These are phyloP conservation scores for Saraca asoca DNA, from an alignment of 331 rosid genomes.

Conservation along the genomic window DNA sequence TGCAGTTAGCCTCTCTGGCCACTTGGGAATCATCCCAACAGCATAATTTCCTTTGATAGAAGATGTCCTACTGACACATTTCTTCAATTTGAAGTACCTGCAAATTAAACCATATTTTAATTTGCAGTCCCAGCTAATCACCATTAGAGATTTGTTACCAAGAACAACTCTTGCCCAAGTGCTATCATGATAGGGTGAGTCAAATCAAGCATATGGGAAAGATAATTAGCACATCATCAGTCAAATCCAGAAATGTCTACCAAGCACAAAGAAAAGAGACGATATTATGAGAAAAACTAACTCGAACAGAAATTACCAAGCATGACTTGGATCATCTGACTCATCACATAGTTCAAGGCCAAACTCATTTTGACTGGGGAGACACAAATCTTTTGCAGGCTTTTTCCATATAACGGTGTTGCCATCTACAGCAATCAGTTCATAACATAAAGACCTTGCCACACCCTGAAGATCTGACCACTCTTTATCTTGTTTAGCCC, in stretches of 20 bases:
- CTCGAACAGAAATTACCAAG: slow-evolving; percentile 66
- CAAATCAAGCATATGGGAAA: neutral
- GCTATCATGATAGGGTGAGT: slow-evolving; percentile 4
- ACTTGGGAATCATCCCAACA: slow-evolving; percentile 74
- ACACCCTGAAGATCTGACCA: slow-evolving; percentile 97
- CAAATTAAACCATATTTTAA: slow-evolving; percentile 29
- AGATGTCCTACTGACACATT: slow-evolving; percentile 66
- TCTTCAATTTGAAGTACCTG: slow-evolving; percentile 84
- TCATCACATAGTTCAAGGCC: slow-evolving; percentile 76
- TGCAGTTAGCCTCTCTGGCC: slow-evolving; percentile 87
- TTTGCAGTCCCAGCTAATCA: slow-evolving; percentile 29
- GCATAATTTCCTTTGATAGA: slow-evolving; percentile 72
- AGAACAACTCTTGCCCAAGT: neutral
- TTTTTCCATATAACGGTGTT: slow-evolving; percentile 96
- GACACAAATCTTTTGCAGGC: slow-evolving; percentile 66
- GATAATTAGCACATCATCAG: slow-evolving; percentile 12
- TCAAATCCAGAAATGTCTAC: neutral
- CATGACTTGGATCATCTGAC: slow-evolving; percentile 70
- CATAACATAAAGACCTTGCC: slow-evolving; percentile 93
- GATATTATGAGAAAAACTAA: slow-evolving; percentile 17
- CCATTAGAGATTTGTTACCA: slow-evolving; percentile 1
- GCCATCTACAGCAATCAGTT: slow-evolving; percentile 85
- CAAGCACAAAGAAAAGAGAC: slow-evolving; percentile 13
- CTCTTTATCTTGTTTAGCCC: slow-evolving; percentile 98
- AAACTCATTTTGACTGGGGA: slow-evolving; percentile 86